phyloP scores from a whole-genome alignment of 192 early-diverging fungal genomes.

The Umbelopsis vinacea region DNA sequence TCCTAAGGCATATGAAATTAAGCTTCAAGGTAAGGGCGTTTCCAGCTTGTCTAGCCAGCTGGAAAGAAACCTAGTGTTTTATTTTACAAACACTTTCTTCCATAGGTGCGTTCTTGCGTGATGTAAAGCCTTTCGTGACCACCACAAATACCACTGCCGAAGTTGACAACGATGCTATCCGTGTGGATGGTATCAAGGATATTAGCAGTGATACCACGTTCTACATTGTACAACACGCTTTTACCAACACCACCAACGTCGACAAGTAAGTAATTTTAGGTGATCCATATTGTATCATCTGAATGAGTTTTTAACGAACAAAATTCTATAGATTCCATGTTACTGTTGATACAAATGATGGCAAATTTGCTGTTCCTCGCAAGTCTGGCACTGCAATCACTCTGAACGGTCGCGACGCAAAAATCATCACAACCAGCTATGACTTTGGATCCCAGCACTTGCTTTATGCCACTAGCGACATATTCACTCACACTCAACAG shows the following conservation, averaged over 20 bases:
- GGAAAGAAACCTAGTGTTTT: no score
- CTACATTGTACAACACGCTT: slow-evolving; percentile 19
- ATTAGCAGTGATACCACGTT: slow-evolving; percentile 3
- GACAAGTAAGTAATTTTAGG: background rate
- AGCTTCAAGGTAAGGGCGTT: slow-evolving; percentile 4
- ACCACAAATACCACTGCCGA: slow-evolving; percentile 3
- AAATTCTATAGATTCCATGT: background rate
- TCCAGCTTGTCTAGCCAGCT: background rate
- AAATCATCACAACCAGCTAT: slow-evolving; percentile 19
- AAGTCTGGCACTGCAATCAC: slow-evolving; percentile 9
- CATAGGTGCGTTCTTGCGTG: background rate
- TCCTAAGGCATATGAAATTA: slow-evolving; percentile 15
- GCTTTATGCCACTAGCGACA: slow-evolving; percentile 23
- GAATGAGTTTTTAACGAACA: no score
- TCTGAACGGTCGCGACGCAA: slow-evolving; percentile 22
- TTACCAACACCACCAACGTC: background rate
- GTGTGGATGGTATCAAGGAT: background rate
- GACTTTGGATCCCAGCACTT: slow-evolving; percentile 23
- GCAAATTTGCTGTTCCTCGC: slow-evolving; percentile 9
- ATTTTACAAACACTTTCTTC: background rate
- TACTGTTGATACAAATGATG: background rate
- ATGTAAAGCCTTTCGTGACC: background rate
- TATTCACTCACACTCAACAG: slow-evolving; percentile 12
- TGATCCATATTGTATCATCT: no score
- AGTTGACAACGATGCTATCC: slow-evolving; percentile 5